Conservation (phyloP, 257 asterid genomes). For the Capsicum chinense region DNA sequence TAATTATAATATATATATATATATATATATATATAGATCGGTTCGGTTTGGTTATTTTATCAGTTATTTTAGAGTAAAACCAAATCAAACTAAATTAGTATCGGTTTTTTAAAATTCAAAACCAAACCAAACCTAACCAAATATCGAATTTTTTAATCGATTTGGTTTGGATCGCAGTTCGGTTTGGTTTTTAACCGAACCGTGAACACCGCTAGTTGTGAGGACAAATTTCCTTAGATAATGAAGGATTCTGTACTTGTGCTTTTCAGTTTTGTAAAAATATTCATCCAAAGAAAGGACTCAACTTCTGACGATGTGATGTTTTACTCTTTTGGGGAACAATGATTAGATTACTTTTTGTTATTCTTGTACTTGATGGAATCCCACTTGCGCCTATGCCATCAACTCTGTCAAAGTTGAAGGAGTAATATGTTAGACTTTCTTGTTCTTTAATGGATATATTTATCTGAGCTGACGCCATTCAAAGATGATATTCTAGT, state of each 20-base stretch:
- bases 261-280: neutral
- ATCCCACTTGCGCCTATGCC: neutral
- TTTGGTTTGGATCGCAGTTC: no score
- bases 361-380: neutral
- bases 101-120: no score
- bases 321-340: neutral
- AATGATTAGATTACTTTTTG: neutral
- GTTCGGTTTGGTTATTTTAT: no score
- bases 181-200: no score
- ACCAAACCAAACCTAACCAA: no score
- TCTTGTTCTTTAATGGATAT: neutral
- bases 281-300: neutral
- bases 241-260: constrained; percentile 8
- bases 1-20: no score
- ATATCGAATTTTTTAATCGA: no score
- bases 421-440: constrained; percentile 1
- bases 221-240: constrained; percentile 7
- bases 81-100: no score
- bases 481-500: constrained; percentile 2
- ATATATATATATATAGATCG: no score
- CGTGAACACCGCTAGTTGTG: neutral
- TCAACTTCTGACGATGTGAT: neutral
- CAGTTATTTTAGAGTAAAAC: no score
- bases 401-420: neutral
- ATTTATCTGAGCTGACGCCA: constrained; percentile 12